Percentiles rank a stretch among this genome's conserved stretches.
Conservation (phyloP, 768 basidiomycete genomes). For the Hypholoma sublateritium region DNA sequence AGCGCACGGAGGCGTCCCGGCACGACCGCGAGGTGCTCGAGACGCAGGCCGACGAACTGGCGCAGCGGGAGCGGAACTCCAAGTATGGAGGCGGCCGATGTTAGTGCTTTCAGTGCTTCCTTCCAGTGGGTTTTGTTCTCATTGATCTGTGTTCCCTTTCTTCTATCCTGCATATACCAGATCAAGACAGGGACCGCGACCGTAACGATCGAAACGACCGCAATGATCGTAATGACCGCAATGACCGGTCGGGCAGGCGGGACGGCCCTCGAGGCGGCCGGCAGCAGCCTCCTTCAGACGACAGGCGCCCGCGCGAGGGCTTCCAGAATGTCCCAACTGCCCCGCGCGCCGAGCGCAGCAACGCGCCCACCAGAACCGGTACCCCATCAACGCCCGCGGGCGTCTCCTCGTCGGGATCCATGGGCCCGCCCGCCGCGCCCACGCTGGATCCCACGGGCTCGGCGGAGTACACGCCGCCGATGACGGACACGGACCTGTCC, state of each 20-base stretch:
- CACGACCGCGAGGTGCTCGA: constrained; percentile 74
- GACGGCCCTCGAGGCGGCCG: constrained; percentile 37
- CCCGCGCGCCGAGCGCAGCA: constrained; percentile 74
- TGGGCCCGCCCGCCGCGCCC: constrained; percentile 51
- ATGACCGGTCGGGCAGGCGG: constrained; percentile 45
- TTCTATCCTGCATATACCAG: constrained; percentile 28
- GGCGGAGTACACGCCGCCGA: constrained; percentile 52
- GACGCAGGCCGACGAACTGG: constrained; percentile 66
- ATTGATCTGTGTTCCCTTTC: constrained; percentile 12
- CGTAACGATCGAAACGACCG: constrained; percentile 36
- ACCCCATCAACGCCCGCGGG: constrained; percentile 25
- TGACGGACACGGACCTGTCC: constrained; percentile 77
- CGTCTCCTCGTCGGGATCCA: constrained; percentile 39
- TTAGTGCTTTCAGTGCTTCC: constrained; percentile 27
- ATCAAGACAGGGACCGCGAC: constrained; percentile 41
- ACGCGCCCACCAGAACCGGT: constrained; percentile 29
- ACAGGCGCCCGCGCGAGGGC: constrained; percentile 36
- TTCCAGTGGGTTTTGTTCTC: constrained; percentile 17
- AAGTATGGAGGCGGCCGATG: constrained; percentile 39
- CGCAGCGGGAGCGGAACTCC: constrained; percentile 47
- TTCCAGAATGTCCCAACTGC: constrained; percentile 81
- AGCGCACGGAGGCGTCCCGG: constrained; percentile 58
- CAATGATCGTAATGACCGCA: constrained; percentile 39
- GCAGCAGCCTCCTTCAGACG: constrained; percentile 35
- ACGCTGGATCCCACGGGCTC: constrained; percentile 29